Conservation (phyloP, 345 rosid species). For the Pugionium dolabratum region DNA sequence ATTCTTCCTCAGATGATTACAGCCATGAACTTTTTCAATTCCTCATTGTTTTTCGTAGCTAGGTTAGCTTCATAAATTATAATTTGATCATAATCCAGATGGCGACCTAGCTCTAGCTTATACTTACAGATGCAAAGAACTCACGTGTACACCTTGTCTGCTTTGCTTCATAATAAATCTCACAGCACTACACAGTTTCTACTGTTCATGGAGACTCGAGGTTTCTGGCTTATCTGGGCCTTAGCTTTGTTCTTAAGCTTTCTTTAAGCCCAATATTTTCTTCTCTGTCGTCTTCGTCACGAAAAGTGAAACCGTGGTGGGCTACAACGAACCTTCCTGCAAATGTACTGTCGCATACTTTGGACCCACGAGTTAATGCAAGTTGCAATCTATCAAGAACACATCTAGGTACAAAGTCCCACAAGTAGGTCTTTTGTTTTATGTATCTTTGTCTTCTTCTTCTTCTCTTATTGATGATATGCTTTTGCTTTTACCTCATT, state of each 20-base stretch:
- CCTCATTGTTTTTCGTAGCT: neutral
- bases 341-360: no score
- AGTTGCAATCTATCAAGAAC: neutral
- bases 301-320: slow-evolving; percentile 19
- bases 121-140: slow-evolving; percentile 7
- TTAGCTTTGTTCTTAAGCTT: neutral
- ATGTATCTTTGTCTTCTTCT: neutral
- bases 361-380: neutral
- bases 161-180: neutral
- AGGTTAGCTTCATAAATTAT: neutral
- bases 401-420: neutral
- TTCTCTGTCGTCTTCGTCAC: neutral
- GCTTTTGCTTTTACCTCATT: slow-evolving; percentile 11
- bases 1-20: neutral
- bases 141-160: neutral
- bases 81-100: neutral
- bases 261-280: neutral
- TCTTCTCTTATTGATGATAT: neutral
- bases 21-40: neutral
- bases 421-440: neutral
- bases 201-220: neutral
- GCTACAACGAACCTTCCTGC: slow-evolving; percentile 23
- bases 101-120: neutral
- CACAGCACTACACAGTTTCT: neutral
- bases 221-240: slow-evolving; percentile 3